phyloP scores from a whole-genome alignment of 192 early-diverging fungal genomes.

The Haplosporangium gracile region DNA sequence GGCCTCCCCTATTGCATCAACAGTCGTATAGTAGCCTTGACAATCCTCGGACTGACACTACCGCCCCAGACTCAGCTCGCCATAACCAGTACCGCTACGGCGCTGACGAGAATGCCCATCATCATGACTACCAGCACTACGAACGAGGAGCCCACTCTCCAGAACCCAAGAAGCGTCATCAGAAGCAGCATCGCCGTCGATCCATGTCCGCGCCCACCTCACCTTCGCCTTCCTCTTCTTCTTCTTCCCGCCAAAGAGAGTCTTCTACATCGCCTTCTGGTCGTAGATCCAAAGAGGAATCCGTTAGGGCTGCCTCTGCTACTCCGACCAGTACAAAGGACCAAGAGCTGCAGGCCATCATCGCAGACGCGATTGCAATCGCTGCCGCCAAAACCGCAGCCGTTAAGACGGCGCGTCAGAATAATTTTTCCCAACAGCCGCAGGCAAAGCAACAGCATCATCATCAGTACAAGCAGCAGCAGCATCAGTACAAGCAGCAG shows the following conservation, averaged over 20 bases:
- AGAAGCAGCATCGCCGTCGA: conserved; percentile 2
- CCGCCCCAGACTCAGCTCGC: background rate
- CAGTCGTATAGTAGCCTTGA: conserved; percentile 8
- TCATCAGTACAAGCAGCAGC: background rate
- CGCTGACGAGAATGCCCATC: background rate
- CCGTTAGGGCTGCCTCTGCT: background rate
- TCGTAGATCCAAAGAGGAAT: too few species aligned
- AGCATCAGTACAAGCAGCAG: background rate
- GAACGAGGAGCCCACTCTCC: background rate
- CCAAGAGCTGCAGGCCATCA: conserved; percentile 34
- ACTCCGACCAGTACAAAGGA: conserved; percentile 2
- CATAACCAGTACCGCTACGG: background rate
- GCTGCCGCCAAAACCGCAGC: conserved; percentile 32
- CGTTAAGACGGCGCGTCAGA: conserved; percentile 20
- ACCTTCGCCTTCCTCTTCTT: background rate
- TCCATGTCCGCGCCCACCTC: conserved; percentile 26
- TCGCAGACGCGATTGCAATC: conserved; percentile 33
- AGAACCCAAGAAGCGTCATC: background rate
- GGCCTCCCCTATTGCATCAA: conserved; percentile 2
- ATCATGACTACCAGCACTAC: background rate
- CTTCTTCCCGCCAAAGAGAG: background rate
- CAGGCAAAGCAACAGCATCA: conserved; percentile 13
- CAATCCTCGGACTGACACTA: background rate
- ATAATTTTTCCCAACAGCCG: background rate
- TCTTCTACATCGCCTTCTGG: background rate